phyloP scores from a whole-genome alignment of 108 stramenopile species.

The Seminavis robusta region DNA sequence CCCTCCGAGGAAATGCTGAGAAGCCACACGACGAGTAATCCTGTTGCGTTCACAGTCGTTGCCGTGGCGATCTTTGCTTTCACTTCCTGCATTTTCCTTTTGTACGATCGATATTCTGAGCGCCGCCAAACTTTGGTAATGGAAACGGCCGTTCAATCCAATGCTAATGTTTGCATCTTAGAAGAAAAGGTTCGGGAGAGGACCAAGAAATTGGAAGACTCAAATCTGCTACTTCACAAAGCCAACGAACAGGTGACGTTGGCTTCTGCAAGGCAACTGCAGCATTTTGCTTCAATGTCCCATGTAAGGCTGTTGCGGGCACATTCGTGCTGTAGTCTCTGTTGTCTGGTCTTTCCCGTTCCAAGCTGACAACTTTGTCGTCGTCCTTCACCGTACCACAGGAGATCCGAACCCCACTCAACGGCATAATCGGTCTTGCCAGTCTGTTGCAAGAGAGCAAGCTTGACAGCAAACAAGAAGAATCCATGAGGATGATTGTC shows the following conservation, averaged over 20 bases:
- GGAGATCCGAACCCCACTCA: conserved; percentile 15
- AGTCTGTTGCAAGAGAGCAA: conserved; percentile 6
- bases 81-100: no score
- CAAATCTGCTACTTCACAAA: conserved; percentile 14
- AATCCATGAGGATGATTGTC: conserved; percentile 6
- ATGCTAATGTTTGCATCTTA: no score
- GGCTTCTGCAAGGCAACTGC: conserved; percentile 13
- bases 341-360: no score
- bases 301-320: no score
- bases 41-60: no score
- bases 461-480: neutral
- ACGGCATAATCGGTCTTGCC: conserved; percentile 9
- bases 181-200: conserved; percentile 23
- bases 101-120: no score
- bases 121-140: no score
- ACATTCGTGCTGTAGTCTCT: no score
- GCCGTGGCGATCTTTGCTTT: no score
- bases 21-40: conserved; percentile 26
- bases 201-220: conserved; percentile 16
- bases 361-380: no score
- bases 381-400: no score
- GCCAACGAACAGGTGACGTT: conserved; percentile 9
- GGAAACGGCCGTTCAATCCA: no score
- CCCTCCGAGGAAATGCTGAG: conserved; percentile 42
- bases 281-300: conserved; percentile 29